Conservation (phyloP, 768 basidiomycete genomes). For the Mycena vulgaris region DNA sequence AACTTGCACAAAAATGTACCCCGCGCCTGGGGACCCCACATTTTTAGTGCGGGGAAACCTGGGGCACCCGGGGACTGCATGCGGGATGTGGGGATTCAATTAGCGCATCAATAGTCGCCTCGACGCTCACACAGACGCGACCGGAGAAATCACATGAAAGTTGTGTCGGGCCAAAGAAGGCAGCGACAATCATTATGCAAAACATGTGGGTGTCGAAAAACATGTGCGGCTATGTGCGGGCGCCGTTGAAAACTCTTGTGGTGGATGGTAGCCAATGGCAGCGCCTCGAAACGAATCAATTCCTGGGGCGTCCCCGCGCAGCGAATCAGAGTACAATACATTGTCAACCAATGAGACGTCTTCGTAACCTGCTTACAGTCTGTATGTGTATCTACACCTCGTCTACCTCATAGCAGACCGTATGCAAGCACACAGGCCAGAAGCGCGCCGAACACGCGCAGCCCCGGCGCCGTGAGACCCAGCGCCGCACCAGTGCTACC, state of each 20-base stretch:
- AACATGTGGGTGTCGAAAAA: not conserved
- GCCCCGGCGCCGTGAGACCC: not conserved
- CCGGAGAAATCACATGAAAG: too few species aligned
- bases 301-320: too few species aligned
- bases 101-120: not conserved
- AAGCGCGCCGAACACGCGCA: constrained; percentile 9
- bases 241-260: too few species aligned
- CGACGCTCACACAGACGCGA: too few species aligned
- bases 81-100: not conserved
- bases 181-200: not conserved
- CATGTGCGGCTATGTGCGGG: not conserved
- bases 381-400: not conserved
- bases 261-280: too few species aligned
- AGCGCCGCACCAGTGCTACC: constrained; percentile 17
- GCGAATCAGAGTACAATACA: too few species aligned
- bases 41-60: constrained; percentile 15
- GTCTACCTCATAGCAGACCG: not conserved
- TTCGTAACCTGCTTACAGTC: not conserved
- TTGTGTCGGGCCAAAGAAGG: too few species aligned
- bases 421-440: not conserved
- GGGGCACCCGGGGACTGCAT: not conserved
- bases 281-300: too few species aligned
- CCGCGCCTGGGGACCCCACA: not conserved
- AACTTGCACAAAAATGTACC: not conserved
- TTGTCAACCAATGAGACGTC: not conserved